Percentiles rank a stretch among this genome's conserved stretches.
Evolutionary conservation across 495 filamentous ascomycete species (phyloP).

Genomic region (Neurospora sublineolata): DNA sequence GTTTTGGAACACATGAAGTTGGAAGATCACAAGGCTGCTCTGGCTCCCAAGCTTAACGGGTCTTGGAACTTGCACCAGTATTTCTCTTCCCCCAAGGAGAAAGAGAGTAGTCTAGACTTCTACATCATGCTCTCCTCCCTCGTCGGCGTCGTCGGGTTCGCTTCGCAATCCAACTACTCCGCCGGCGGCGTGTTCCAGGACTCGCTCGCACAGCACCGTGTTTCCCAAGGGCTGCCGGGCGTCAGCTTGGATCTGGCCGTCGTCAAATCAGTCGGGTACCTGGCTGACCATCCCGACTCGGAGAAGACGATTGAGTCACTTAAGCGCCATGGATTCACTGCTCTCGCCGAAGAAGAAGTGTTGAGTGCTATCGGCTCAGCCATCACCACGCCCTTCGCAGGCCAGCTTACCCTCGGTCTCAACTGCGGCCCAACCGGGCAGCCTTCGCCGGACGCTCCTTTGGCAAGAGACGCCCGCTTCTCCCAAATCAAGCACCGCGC

Average conservation of each 20-base stretch:
- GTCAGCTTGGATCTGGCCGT: conserved; percentile 38
- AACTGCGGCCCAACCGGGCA: conserved; percentile 14
- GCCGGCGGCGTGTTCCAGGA: conserved; percentile 33
- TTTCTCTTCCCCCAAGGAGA: neutral
- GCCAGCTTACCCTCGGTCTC: conserved; percentile 11
- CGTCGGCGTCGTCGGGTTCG: conserved; percentile 28
- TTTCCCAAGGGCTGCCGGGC: conserved; percentile 17
- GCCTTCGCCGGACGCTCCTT: neutral
- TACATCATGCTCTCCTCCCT: conserved; percentile 44
- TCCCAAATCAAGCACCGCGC: conserved; percentile 7
- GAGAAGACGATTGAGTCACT: conserved; percentile 12
- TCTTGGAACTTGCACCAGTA: conserved; percentile 38
- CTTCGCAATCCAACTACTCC: conserved; percentile 39
- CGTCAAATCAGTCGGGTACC: conserved; percentile 26
- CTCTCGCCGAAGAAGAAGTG: conserved; percentile 12
- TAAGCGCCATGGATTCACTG: conserved; percentile 12
- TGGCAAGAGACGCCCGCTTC: conserved; percentile 13
- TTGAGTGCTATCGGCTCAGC: conserved; percentile 13
- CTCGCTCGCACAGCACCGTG: conserved; percentile 12
- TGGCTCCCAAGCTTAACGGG: conserved; percentile 39
- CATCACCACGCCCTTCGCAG: conserved; percentile 14
- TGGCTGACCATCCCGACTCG: conserved; percentile 12
- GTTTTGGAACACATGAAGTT: conserved; percentile 37
- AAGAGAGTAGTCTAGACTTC: conserved; percentile 34
- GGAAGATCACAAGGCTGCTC: conserved; percentile 28